Base-by-base conservation (phyloP, 2,329 filamentous ascomycete genomes). In the Penicillium griseofulvum region DNA sequence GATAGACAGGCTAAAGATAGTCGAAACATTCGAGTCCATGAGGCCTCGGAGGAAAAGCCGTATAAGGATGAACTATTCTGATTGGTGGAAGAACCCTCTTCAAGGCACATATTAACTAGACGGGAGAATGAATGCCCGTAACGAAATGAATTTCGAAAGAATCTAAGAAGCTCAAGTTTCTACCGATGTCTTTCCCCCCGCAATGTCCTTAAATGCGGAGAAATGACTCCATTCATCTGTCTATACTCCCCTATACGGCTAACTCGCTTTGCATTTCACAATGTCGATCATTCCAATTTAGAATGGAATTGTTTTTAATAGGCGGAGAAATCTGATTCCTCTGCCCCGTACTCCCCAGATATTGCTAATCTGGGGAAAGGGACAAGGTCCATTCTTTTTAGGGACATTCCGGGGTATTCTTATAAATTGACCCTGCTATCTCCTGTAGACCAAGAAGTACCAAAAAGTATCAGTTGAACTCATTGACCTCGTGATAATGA, bases 261-360 rank as follows among this genome's bases (percentile, higher is more conserved):
- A 43, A 26, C 24, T 17, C 9, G 14, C 19, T 41, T 26, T 28
- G 17, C 28, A 29, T 29, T 31, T 19, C 39, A 29, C 17, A 34
- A 31, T 59, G 59, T 28, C 52, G 54, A 59, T 54, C 49, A 37
- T 24, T n/a, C 43, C n/a, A n/a, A 17, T 12, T 11, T 44, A 1
- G 0, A 2, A 26, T 19, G 47, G 1, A 24, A 58, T 45, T 44
- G 52, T n/a, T 39, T 66, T 45, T 55, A 58, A 68, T 57, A 67
- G 64, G 65, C 58, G 65, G 65, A 66, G 55, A 66, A 67, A 67
- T 54, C 55, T 43, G 26, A 33, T 29, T 10, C 31, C 37, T 4
- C 12, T 41, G 36, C 41, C 22, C 52, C 53, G 48, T 55, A 51
- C 39, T 55, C 43, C 33, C 16, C 19, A n/a, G 24, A 41, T 8